These are phyloP conservation scores for Pleurozium schreberi DNA, from an alignment of 225 moss, liverwort and hornwort species.

Conservation along the genomic window DNA sequence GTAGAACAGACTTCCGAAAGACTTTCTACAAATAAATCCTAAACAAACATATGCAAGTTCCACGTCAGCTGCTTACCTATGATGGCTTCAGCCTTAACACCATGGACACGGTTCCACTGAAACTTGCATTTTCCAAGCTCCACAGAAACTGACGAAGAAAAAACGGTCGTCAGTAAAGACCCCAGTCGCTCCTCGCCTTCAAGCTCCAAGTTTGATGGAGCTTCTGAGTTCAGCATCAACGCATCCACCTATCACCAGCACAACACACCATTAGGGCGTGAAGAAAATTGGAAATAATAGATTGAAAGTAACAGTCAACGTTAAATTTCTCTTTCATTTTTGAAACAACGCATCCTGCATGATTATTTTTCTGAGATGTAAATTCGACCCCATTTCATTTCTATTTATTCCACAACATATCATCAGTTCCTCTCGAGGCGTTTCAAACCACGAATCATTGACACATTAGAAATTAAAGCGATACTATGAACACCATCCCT, in stretches of 20 bases:
- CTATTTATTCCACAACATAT: not conserved
- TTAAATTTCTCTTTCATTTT: not conserved
- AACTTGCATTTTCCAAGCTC: constrained; percentile 24
- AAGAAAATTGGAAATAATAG: not conserved
- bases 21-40: not conserved
- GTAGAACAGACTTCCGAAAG: not conserved
- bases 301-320: not conserved
- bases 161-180: constrained; percentile 1
- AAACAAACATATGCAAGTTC: not conserved
- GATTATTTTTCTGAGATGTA: not conserved
- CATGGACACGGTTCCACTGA: constrained; percentile 37
- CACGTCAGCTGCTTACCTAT: constrained; percentile 3
- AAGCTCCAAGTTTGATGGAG: constrained; percentile 1
- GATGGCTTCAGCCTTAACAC: constrained; percentile 23
- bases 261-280: not conserved
- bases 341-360: not conserved
- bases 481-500: not conserved
- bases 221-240: constrained; percentile 2
- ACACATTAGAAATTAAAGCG: not conserved
- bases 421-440: not conserved
- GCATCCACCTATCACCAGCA: constrained; percentile 24
- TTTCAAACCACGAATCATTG: not conserved
- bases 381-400: not conserved
- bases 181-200: constrained; percentile 42
- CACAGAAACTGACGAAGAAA: not conserved